Evolutionary conservation across 306 rosid genomes (phyloP), one percentile per base, ranked within the genome.

Genomic region (Leucaena leucocephala): DNA sequence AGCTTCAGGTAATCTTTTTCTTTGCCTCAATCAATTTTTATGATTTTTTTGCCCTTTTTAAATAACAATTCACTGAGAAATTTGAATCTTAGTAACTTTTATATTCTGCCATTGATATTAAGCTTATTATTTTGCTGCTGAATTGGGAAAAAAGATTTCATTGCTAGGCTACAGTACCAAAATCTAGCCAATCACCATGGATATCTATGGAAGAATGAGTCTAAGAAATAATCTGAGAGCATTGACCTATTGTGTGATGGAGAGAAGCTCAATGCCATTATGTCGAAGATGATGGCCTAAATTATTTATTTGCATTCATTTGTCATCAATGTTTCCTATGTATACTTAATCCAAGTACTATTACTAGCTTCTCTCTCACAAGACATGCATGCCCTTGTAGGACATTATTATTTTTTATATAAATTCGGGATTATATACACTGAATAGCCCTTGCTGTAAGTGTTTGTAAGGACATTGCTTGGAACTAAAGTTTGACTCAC

Each of bases 1-100:
- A 61, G 88, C 94, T 63, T 93, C 97, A 34, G 98, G 98, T 93
- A 86, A 48, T 78, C 58, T 27, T 75, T 77, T 67, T 34, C 46
- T 35, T 68, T 38, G 10, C 55, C 79, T 40, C 46, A 55, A 8
- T 69, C 45, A 19, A 52, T 76, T 72, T 76, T 74, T 78, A 73
- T 65, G 67, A 39, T 72, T 65, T 43, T 71, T 66, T 75, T 68
- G 46, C 74, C 68, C 6, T 15, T 12, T 58, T 42, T 77, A 49
- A 1, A 3, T 3, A 52, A 52, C 17, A 50, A 15, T 1, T 49
- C 43, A 36, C 52, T 42, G 35, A n/a, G 52, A 76, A 58, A 48
- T 54, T 71, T 54, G 54, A 77, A 64, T 21, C 4, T 13, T 63
- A 22, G 54, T 73, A 62, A 55, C 19, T 50, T 71, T 42, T 50